Evolutionary conservation across 2,329 filamentous ascomycete genomes (phyloP), one percentile per base, ranked within the genome.

Genomic region (Colletotrichum magnum): DNA sequence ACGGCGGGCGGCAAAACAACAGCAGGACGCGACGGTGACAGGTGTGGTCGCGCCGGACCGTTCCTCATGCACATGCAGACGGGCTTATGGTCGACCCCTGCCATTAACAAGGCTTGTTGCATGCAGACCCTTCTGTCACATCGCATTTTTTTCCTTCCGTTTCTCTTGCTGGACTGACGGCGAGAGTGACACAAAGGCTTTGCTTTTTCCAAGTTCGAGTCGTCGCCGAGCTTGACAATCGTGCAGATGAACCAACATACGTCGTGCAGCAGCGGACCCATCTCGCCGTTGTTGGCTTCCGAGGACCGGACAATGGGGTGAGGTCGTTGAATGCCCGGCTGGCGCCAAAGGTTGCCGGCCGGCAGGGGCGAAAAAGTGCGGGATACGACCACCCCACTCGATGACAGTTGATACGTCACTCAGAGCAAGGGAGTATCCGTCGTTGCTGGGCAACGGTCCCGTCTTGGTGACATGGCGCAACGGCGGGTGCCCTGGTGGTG

Each of bases 371-470:
- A 18, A 43, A 41, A 50, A 58, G 28, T 41, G 47, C 16, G 50
- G 32, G 36, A 16, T 47, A 43, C 47, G n/a, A 18, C 7, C 24
- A 13, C 18, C 21, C 66, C 62, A 60, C 66, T 56, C 39, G 32
- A 48, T 66, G 51, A 52, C 43, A 39, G 60, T 41, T 57, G 61
- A 64, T 72, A 71, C 71, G 71, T 72, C 69, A 71, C 71, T 16
- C 43, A 41, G 45, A 24, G 52, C 61, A 59, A 72, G 69, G 70
- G 69, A 65, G 60, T 58, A 56, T 61, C 71, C 64, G 65, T 18
- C 32, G 71, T 72, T 72, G 71, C 71, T 39, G 56, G 64, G 71
- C 69, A 72, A 72, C 71, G 58, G 32, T 2, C 18, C 50, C 48
- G 66, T 64, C 59, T 54, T 21, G 47, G 36, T 43, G 58, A 59